A percentile compares a stretch with the other conserved stretches of the same genome.
These are phyloP conservation scores for Pleurostoma richardsiae DNA, from an alignment of 2,329 filamentous ascomycete genomes.

Conservation along the genomic window DNA sequence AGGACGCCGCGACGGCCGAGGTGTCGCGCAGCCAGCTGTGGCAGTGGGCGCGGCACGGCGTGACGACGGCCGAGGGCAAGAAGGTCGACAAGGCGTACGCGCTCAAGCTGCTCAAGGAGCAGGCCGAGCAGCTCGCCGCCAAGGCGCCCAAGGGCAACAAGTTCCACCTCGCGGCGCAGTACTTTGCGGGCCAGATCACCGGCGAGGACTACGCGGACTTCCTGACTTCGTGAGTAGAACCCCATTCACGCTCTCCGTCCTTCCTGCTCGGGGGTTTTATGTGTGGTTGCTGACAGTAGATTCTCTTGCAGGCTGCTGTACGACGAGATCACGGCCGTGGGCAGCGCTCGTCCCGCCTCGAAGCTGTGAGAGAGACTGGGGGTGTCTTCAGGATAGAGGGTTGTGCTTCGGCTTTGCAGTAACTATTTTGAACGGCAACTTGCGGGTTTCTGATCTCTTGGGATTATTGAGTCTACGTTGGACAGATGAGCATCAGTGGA, in stretches of 20 bases:
- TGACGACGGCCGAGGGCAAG: slow-evolving; percentile 82
- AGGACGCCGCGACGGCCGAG: slow-evolving; percentile 95
- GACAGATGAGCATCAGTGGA: too few relatives aligned
- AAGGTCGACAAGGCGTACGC: slow-evolving; percentile 90
- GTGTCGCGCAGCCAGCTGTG: slow-evolving; percentile 91
- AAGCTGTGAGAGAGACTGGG: slow-evolving; percentile 47
- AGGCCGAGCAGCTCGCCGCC: slow-evolving; percentile 67
- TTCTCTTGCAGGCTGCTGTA: slow-evolving; percentile 62
- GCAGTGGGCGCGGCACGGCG: slow-evolving; percentile 81
- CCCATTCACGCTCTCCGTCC: slow-evolving; percentile 2
- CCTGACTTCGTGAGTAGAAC: slow-evolving; percentile 65
- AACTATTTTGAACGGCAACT: too few relatives aligned
- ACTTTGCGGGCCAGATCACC: slow-evolving; percentile 88
- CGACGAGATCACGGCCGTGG: slow-evolving; percentile 78
- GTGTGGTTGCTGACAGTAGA: background rate
- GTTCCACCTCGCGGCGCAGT: slow-evolving; percentile 83
- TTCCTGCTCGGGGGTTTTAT: slow-evolving; percentile 5
- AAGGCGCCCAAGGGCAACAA: slow-evolving; percentile 87
- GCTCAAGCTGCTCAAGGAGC: slow-evolving; percentile 80
- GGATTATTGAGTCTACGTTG: too few relatives aligned
- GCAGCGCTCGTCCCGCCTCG: slow-evolving; percentile 54
- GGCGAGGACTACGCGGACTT: slow-evolving; percentile 98
- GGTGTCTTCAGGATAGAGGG: too few relatives aligned
- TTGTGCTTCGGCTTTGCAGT: too few relatives aligned
- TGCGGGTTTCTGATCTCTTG: too few relatives aligned